Conservation (phyloP, 176 grass and related monocot genomes). For the Saccharum officinarum region DNA sequence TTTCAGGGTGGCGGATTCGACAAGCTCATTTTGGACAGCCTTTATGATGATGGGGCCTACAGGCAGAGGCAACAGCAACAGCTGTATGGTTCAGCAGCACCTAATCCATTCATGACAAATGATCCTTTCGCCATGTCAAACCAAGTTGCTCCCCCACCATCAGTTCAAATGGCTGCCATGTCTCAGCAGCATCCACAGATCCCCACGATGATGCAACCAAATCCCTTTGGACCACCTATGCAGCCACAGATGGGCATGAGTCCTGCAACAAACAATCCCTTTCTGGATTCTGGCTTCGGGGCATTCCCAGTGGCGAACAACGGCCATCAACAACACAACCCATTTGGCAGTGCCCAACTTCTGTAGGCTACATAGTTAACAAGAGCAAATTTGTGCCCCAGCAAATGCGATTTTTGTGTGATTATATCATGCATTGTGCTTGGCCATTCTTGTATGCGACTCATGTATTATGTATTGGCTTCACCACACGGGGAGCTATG, state of each 20-base stretch:
- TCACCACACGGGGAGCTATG: conserved; percentile 40
- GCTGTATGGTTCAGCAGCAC: conserved; percentile 56
- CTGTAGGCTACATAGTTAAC: conserved; percentile 47
- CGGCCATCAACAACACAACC: conserved; percentile 51
- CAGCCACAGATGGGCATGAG: conserved; percentile 37
- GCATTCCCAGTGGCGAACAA: conserved; percentile 62
- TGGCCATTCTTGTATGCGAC: conserved; percentile 47
- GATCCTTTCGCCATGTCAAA: conserved; percentile 78
- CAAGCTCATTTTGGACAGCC: conserved; percentile 67
- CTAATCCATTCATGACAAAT: conserved; percentile 82
- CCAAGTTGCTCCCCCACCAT: conserved; percentile 66
- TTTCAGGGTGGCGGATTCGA: conserved; percentile 69
- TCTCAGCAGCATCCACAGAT: conserved; percentile 76
- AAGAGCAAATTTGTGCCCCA: conserved; percentile 33
- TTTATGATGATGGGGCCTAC: conserved; percentile 65
- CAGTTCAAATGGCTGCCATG: conserved; percentile 93
- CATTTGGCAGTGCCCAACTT: conserved; percentile 56
- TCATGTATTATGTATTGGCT: conserved; percentile 49
- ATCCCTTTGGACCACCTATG: conserved; percentile 67
- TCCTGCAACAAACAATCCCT: conserved; percentile 61
- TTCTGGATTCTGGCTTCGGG: conserved; percentile 66
- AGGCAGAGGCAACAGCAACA: conserved; percentile 79
- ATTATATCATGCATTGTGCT: conserved; percentile 53
- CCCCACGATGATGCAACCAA: conserved; percentile 50
- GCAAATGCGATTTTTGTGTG: conserved; percentile 66